Evolutionary conservation across 331 rosid species (phyloP), one percentile per base, ranked within the genome.

Genomic region (Malus hybrid): DNA sequence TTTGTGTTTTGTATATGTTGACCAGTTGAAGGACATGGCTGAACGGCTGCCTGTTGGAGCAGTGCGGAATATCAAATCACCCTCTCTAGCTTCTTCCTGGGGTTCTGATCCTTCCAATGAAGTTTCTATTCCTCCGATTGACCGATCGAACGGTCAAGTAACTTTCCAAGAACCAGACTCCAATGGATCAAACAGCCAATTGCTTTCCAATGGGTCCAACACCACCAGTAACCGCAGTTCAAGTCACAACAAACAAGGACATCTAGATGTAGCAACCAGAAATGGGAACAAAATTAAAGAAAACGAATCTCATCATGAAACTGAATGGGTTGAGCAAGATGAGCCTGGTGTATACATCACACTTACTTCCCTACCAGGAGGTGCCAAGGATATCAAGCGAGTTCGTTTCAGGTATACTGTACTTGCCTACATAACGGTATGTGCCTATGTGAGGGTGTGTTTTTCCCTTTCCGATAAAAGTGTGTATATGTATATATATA

Each of bases 271-370:
- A 46, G 68, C 88, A 20, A 76, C 79, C 70, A 88, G 80, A 88
- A 95, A 92, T 74, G 97, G 97, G 81, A 85, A 82, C 87, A 90
- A 89, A 85, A 90, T 82, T 48, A 94, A 86, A 79, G 97, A 94
- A 65, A 77, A 78, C 68, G 99, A 95, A 77, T 82, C 97, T 75
- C 87, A 84, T 52, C 81, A 74, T 55, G 98, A 91, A 69, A 78
- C 82, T 34, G 99, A 95, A 87, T 87, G 97, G 97, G 96, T 92
- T 20, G 97, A 92, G 88, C 99, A 95, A 84, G 97, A 89, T 71
- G 97, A 95, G 82, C 87, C 99, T 32, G 99, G 99, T 72, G 99
- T 95, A 55, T 95, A 89, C 80, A 95, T 95, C 73, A 92, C 99
- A 42, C 97, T 95, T 69, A 86, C 97, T 69, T 85, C 97, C 84